Evolutionary conservation across 2,329 filamentous ascomycete species (phyloP).

Genomic region (Raffaelea deltoideospora): DNA sequence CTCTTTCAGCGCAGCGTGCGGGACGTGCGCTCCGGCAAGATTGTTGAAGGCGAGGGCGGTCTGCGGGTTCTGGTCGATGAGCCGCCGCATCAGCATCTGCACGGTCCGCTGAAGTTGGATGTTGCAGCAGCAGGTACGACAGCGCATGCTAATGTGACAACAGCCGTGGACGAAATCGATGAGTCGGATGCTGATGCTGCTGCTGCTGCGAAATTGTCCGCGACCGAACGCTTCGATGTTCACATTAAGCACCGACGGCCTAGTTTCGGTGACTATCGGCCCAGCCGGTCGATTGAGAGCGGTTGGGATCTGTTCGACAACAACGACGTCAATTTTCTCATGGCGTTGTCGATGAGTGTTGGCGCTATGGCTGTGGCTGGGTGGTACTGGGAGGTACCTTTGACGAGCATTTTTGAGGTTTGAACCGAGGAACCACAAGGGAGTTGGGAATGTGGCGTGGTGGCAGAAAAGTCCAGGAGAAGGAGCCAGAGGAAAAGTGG

Average conservation of each 20-base stretch:
- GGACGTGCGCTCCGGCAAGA: constrained; percentile 69
- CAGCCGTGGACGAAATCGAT: constrained; percentile 18
- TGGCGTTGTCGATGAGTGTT: constrained; percentile 71
- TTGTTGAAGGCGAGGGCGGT: constrained; percentile 77
- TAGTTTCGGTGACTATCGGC: constrained; percentile 38
- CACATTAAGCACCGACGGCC: constrained; percentile 32
- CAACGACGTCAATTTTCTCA: constrained; percentile 87
- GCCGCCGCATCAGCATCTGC: constrained; percentile 3
- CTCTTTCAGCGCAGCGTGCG: constrained; percentile 74
- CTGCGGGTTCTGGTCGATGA: constrained; percentile 31
- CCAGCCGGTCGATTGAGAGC: constrained; percentile 49
- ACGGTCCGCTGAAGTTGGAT: not conserved
- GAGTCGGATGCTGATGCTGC: constrained; percentile 16
- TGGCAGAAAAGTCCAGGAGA: too few species aligned
- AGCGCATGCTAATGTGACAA: too few species aligned
- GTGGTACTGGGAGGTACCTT: constrained; percentile 44
- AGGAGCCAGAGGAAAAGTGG: too few species aligned
- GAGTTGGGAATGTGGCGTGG: too few species aligned
- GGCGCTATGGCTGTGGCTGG: constrained; percentile 54
- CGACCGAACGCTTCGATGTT: constrained; percentile 28
- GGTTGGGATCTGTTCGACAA: constrained; percentile 72
- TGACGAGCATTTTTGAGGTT: constrained; percentile 22
- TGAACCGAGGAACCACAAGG: too few species aligned
- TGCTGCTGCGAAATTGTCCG: constrained; percentile 13
- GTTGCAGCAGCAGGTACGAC: not conserved